Conservation (phyloP, 306 rosid species). For the Sicyos baderoa region DNA sequence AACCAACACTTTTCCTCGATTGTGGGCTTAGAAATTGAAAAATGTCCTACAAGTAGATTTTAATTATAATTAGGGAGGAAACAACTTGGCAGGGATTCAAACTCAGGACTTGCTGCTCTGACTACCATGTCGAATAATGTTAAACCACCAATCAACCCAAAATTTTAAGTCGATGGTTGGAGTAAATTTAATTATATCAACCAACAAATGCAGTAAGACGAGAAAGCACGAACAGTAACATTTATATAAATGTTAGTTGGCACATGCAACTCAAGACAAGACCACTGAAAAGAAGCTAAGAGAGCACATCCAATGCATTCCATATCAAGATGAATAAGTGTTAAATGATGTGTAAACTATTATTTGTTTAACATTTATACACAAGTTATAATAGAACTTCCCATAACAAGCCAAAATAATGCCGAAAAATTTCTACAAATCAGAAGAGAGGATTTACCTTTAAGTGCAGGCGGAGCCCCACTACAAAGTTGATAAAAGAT, state of each 20-base stretch:
- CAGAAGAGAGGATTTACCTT: slow-evolving; percentile 38
- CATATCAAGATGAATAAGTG: not conserved
- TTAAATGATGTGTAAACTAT: not conserved
- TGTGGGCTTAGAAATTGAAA: too few species aligned
- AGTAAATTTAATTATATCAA: too few species aligned
- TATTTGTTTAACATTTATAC: not conserved
- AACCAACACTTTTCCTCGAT: too few species aligned
- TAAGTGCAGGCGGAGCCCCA: slow-evolving; percentile 76
- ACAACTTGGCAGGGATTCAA: too few species aligned
- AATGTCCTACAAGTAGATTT: too few species aligned
- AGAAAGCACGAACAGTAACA: not conserved
- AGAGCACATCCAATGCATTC: not conserved
- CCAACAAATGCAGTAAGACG: not conserved
- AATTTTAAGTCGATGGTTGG: too few species aligned
- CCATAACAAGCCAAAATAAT: not conserved
- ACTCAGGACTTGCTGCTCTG: too few species aligned
- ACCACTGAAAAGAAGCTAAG: not conserved
- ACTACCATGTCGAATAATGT: too few species aligned
- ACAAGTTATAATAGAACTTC: not conserved
- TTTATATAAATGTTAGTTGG: not conserved
- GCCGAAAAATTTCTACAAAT: not conserved
- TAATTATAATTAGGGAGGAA: too few species aligned
- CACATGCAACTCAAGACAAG: not conserved
- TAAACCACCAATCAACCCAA: not conserved
- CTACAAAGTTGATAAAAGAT: slow-evolving; percentile 97